Evolutionary conservation across 2,329 filamentous ascomycete species (phyloP), one percentile per base, ranked within the genome.

Genomic region (Amylocarpus encephaloides): DNA sequence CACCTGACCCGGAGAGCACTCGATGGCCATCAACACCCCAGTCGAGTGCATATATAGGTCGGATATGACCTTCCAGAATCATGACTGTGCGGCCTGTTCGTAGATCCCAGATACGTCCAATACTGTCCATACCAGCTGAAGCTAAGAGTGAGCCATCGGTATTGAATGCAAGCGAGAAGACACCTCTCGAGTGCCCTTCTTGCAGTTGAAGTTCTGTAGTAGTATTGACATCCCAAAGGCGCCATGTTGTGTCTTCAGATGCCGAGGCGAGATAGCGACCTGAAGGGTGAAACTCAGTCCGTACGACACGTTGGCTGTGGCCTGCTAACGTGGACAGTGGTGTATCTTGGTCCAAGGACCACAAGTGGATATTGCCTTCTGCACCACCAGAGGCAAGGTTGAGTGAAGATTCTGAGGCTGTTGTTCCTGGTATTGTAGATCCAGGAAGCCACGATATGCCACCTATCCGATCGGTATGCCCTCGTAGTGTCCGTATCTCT

Each of bases 181-280:
- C 93, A 54, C 94, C 93, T 49, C 92, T 82, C 9, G 90, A 94
- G 67, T 98, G 93, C 1, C 93, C 93, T 70, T 97, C 92, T 67
- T 98, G 93, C 1, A 94, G 75, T 1, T 95, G 75, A 1, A 97
- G 71, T 64, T 97, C 91, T 2, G 84, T 84, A 0, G 83, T 88
- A 0, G 86, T 93, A 59, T 88, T 83, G 0, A 97, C 82, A 66
- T 97, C 92, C 92, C 93, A 98, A 32, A 98, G 74, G 40, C 92
- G 82, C 93, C 93, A 98, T 0, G 93, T 95, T 2, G 90, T 95
- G 66, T 98, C 93, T 62, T 93, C 93, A 0, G 90, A 95, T 6
- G 93, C 93, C 1, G 91, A 95, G 5, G 92, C 93, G 5, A 97
- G 74, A 63, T 92, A 97, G 54, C 79, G 79, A 3, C 92, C 92